Evolutionary conservation across 306 rosid species (phyloP).

Genomic region (apple (Malus domestica)): ASM211411v1 NC_041805.1:17968001-17968500

Average conservation of each 20-base stretch:
- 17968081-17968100: fast-evolving
- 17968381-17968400: not conserved
- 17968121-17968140: not conserved
- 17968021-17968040: too few relatives aligned
- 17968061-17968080: too few relatives aligned
- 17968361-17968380: not conserved
- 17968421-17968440: too few relatives aligned
- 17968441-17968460: too few relatives aligned
- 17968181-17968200: not conserved
- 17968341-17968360: not conserved
- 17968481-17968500: too few relatives aligned
- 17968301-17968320: too few relatives aligned
- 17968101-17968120: not conserved
- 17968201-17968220: not conserved
- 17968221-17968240: not conserved
- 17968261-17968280: too few relatives aligned
- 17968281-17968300: too few relatives aligned
- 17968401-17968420: not conserved
- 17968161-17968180: not conserved
- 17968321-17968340: not conserved
- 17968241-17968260: too few relatives aligned
- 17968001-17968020: too few relatives aligned
- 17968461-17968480: too few relatives aligned
- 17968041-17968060: fast-evolving
- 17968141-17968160: not conserved